Conservation (phyloP, 2,329 filamentous ascomycete species). For the Xenosphaeropsis pyriputrescens region DNA sequence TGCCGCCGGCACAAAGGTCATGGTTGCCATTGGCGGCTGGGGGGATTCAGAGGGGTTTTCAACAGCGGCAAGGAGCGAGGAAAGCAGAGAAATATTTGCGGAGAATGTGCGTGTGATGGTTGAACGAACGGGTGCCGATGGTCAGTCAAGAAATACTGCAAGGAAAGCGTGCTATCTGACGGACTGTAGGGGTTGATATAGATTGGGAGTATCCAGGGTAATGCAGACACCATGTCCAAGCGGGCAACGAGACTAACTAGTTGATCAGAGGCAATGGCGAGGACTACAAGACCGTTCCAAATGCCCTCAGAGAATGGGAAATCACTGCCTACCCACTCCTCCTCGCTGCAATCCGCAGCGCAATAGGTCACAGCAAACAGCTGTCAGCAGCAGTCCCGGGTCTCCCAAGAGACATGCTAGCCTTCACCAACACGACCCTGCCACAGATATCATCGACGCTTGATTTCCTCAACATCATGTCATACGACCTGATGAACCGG, state of each 20-base stretch:
- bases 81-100: slow-evolving; percentile 42
- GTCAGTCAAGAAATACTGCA: slow-evolving; percentile 18
- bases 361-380: slow-evolving; percentile 39
- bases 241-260: background rate
- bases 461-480: slow-evolving; percentile 58
- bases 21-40: slow-evolving; percentile 65
- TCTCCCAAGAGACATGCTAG: slow-evolving; percentile 49
- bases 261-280: slow-evolving; percentile 42
- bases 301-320: slow-evolving; percentile 43
- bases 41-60: slow-evolving; percentile 52
- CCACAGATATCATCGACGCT: slow-evolving; percentile 42
- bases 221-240: slow-evolving; percentile 1
- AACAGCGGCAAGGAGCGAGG: slow-evolving; percentile 33
- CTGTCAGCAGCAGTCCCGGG: slow-evolving; percentile 58
- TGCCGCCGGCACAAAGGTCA: slow-evolving; percentile 38
- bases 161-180: background rate
- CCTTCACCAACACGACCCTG: slow-evolving; percentile 41
- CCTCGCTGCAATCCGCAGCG: slow-evolving; percentile 38
- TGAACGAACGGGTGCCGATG: slow-evolving; percentile 46
- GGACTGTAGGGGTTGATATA: slow-evolving; percentile 21
- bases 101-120: slow-evolving; percentile 51
- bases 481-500: slow-evolving; percentile 57
- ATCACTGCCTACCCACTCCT: slow-evolving; percentile 48
- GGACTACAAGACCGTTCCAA: slow-evolving; percentile 52
- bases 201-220: slow-evolving; percentile 40